Base-by-base conservation (phyloP, 441 rosid species). In the California macrophylla region DNA sequence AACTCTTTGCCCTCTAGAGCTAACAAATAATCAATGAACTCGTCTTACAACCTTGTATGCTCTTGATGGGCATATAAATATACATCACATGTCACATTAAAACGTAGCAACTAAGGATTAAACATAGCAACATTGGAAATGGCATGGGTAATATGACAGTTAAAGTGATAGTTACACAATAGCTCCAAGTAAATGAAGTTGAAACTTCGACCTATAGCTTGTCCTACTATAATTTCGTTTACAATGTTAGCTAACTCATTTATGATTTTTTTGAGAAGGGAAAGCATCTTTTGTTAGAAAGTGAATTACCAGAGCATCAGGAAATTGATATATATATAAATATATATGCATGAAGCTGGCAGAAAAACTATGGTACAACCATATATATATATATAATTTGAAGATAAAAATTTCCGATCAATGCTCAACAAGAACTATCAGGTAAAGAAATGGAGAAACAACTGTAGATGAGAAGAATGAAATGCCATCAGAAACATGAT, bases 401-500 rank as follows among this genome's bases (percentile, higher is more conserved):
- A 25, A n/a, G n/a, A 60, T 60, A 25, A 13, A 56, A 60, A 16
- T 47, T 60, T 60, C 32, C 12, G 64, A 12, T 25, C 64, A 60
- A 13, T 25, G n/a, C 6, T 60, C 32, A 60, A 23, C 32, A 60
- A 60, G 64, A 25, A 25, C 25, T 25, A 60, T 24, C 32, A 60
- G 30, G 64, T 58, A 60, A 25, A 13, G 0, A 58, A 4, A 28
- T 60, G 64, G 34, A 60, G 64, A 25, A 28, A 60, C 16, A 12
- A 24, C 64, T 26, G 6, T 23, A 10, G n/a, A 58, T 23, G 26
- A 13, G 64, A 20, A 13, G 64, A 26, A 58, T 26, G 15, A 25
- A 58, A 58, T 24, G 64, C 28, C n/a, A 24, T 58, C 2, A 56
- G 60, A 63, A 76, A 63, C 52, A 73, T 32, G 25, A 68, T 68